Evolutionary conservation across 2,329 filamentous ascomycete species (phyloP), one percentile per base, ranked within the genome.

Genomic region (Xylaria hypoxylon): DNA sequence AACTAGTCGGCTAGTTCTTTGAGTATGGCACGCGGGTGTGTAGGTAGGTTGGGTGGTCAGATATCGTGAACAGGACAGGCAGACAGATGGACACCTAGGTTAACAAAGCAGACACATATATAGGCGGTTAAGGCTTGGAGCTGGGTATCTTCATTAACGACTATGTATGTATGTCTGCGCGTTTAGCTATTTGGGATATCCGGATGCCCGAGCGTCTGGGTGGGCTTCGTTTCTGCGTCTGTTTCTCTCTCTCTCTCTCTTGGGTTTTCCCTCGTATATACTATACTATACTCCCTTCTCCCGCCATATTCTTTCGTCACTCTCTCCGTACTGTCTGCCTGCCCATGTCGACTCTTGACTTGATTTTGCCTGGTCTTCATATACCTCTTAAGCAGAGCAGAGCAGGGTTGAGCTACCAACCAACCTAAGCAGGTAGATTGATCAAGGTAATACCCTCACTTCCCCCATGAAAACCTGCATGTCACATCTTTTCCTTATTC

Each of bases 131-230:
- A 19, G 5, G 17, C 7, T 53, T 13, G 26, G 64, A 58, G 64
- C 28, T 55, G 64, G 64, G 59, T 64, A 64, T 67, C 60, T 67
- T 40, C 40, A n/a, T 64, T 55, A 15, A 48, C 53, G n/a, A n/a
- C n/a, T n/a, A n/a, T n/a, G n/a, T 62, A 59, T 42, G 10, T 45
- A 35, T 31, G 13, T 22, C 13, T 44, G 35, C 33, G 56, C 53
- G 11, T 19, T 28, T 60, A 33, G 31, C 28, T 35, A 48, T 56
- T 17, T 22, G 35, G 52, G 10, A 33, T 35, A 52, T 52, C 28
- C 35, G 28, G 28, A 22, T 35, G n/a, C 28, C 28, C 13, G n/a
- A 22, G 22, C 28, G 22, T 10, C 35, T 22, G 35, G 17, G 19
- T 1, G 8, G 51, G 4, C 24, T 15, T 42, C 24, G 22, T 45